phyloP scores from a whole-genome alignment of 2,329 filamentous ascomycete species.

The Neonectria ditissima region DNA sequence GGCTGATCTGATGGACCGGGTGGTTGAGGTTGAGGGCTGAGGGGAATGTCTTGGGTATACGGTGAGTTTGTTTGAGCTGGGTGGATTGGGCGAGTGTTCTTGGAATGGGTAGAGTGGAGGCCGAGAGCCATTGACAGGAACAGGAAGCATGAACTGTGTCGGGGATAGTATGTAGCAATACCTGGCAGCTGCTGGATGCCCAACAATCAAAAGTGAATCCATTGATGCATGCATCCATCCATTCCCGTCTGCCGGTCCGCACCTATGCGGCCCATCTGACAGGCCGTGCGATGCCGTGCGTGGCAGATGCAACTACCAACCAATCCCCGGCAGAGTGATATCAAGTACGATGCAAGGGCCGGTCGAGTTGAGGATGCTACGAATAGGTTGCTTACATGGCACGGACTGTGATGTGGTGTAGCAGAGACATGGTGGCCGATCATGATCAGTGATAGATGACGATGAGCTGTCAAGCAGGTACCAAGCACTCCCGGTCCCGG shows the following conservation, averaged over 20 bases:
- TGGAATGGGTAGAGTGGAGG: slow-evolving; percentile 12
- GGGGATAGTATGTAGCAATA: not conserved
- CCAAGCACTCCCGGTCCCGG: slow-evolving; percentile 1
- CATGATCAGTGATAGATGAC: slow-evolving; percentile 4
- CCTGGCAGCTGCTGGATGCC: not conserved
- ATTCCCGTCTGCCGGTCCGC: slow-evolving; percentile 9
- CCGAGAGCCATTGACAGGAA: slow-evolving; percentile 5
- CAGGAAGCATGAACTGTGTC: slow-evolving; percentile 11
- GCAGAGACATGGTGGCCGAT: not conserved
- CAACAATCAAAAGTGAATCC: slow-evolving; percentile 16
- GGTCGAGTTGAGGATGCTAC: slow-evolving; percentile 9
- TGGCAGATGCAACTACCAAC: slow-evolving; percentile 28
- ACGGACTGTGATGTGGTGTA: not conserved
- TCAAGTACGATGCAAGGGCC: slow-evolving; percentile 7
- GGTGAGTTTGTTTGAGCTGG: slow-evolving; percentile 2
- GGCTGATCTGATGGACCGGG: slow-evolving; percentile 4
- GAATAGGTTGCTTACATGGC: slow-evolving; percentile 19
- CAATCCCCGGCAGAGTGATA: slow-evolving; percentile 19
- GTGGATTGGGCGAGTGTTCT: slow-evolving; percentile 14
- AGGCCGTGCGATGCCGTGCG: slow-evolving; percentile 14
- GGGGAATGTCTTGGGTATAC: slow-evolving; percentile 14
- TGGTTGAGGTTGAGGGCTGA: not conserved
- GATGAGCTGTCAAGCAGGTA: slow-evolving; percentile 13
- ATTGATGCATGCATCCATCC: slow-evolving; percentile 6
- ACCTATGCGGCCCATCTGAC: slow-evolving; percentile 19